A percentile compares a stretch with the other conserved stretches of the same genome.
phyloP scores from a whole-genome alignment of 108 stramenopile species.

The Seminavis robusta region DNA sequence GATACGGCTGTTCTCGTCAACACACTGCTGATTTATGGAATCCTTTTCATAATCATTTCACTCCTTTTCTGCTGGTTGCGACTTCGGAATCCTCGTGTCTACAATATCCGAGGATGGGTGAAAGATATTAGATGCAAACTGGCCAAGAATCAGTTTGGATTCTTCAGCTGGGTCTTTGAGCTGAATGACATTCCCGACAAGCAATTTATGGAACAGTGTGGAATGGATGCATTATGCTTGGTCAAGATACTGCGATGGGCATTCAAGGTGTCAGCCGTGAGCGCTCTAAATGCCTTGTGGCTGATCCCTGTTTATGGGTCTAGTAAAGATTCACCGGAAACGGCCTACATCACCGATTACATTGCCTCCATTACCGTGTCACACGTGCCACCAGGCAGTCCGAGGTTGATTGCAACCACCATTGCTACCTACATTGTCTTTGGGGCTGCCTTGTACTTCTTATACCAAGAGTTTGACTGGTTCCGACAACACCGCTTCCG shows the following conservation, averaged over 20 bases:
- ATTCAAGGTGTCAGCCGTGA: conserved; percentile 17
- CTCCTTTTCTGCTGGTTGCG: conserved; percentile 49
- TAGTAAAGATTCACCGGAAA: conserved; percentile 5
- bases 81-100: conserved; percentile 26
- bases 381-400: conserved; percentile 16
- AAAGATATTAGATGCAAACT: conserved; percentile 28
- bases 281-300: conserved; percentile 44
- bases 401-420: conserved; percentile 23
- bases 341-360: conserved; percentile 14
- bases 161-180: conserved; percentile 43
- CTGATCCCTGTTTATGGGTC: conserved; percentile 46
- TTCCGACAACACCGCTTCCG: too few relatives aligned
- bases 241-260: conserved; percentile 4
- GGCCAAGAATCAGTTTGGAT: conserved; percentile 43
- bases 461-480: conserved; percentile 49
- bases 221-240: conserved; percentile 43
- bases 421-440: conserved; percentile 41
- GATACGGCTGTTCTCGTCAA: conserved; percentile 29
- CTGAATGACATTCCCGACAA: conserved; percentile 22
- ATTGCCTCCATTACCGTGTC: conserved; percentile 23
- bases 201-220: conserved; percentile 24
- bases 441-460: conserved; percentile 37
- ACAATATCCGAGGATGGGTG: conserved; percentile 51
- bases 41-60: conserved; percentile 36
- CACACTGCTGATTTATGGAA: conserved; percentile 49